Base-by-base conservation (phyloP, 495 filamentous ascomycete species). In the Aspergillus haitiensis region DNA sequence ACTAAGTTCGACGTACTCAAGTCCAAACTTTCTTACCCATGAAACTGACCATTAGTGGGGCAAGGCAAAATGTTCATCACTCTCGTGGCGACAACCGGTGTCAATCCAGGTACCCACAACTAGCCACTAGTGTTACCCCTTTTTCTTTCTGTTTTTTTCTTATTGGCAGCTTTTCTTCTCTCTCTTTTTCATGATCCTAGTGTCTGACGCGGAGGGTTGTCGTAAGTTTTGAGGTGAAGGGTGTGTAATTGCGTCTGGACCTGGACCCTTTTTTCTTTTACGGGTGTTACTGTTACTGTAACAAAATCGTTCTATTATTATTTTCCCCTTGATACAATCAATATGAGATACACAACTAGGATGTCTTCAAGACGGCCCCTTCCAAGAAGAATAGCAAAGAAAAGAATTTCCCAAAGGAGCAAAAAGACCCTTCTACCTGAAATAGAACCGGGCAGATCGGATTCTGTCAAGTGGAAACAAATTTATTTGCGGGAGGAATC, bases 11-110 rank as follows among this genome's bases (percentile, higher is more conserved):
- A 27, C 21, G 21, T 3, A 27, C 21, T 27, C 1, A 27, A 27
- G 21, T 27, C 21, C 21, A 27, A 27, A 59, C 13, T n/a, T 18
- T 37, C 39, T 33, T 54, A 45, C 53, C 57, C 57, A 42, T 55
- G 52, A 62, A 54, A 47, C 54, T 16, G 33, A 48, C 53, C 52
- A 56, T 48, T 53, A 40, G 62, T 67, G 64, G 64, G 64, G 58
- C 61, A 54, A 61, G 50, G 58, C 64, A 8, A 61, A 61, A 48
- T 61, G 57, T 51, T 54, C 58, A 63, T 63, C 52, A 51, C 62
- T 65, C 63, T 65, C 63, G 66, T 68, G 64, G 64, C 64, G 53
- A 66, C 16, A 33, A 35, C 54, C 59, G 58, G 57, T 56, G 65
- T 61, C 59, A 64, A 64, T 64, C 65, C 56, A 64, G 56, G 61